Evolutionary conservation across 1,284 basidiomycete genomes (phyloP).

Genomic region (Trichosporon coremiiforme): DNA sequence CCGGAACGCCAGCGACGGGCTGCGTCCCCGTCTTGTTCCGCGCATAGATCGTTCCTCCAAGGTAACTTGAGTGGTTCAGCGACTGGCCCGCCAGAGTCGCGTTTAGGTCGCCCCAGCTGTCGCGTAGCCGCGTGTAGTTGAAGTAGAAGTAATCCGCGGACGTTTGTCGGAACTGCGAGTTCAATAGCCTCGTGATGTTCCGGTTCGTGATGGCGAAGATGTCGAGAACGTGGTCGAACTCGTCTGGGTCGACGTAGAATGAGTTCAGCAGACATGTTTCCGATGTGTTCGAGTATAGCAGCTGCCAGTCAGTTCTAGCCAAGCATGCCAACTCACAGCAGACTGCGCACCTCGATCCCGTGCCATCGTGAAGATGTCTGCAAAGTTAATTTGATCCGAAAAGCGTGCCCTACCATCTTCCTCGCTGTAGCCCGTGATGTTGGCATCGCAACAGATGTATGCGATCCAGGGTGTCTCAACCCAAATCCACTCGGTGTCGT

Average conservation of each 20-base stretch:
- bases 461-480: slow-evolving; percentile 79
- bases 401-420: slow-evolving; percentile 44
- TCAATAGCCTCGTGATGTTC: slow-evolving; percentile 60
- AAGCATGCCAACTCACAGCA: slow-evolving; percentile 60
- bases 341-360: slow-evolving; percentile 73
- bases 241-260: slow-evolving; percentile 64
- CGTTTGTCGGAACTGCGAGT: slow-evolving; percentile 64
- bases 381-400: neutral
- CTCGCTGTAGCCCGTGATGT: slow-evolving; percentile 64
- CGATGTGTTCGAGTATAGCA: slow-evolving; percentile 73
- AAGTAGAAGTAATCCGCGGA: slow-evolving; percentile 62
- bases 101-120: slow-evolving; percentile 58
- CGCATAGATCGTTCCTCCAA: slow-evolving; percentile 69
- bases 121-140: slow-evolving; percentile 58
- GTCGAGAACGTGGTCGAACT: slow-evolving; percentile 73
- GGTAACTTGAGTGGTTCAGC: slow-evolving; percentile 61
- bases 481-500: slow-evolving; percentile 56
- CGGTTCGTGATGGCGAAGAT: slow-evolving; percentile 63
- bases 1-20: slow-evolving; percentile 4
- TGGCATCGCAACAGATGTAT: slow-evolving; percentile 75
- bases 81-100: slow-evolving; percentile 58
- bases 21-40: slow-evolving; percentile 57
- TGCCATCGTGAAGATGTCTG: slow-evolving; percentile 78
- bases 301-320: slow-evolving; percentile 54
- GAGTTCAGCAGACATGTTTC: slow-evolving; percentile 72